phyloP scores from a whole-genome alignment of 2,329 filamentous ascomycete species.

The Pseudogymnoascus verrucosus region DNA sequence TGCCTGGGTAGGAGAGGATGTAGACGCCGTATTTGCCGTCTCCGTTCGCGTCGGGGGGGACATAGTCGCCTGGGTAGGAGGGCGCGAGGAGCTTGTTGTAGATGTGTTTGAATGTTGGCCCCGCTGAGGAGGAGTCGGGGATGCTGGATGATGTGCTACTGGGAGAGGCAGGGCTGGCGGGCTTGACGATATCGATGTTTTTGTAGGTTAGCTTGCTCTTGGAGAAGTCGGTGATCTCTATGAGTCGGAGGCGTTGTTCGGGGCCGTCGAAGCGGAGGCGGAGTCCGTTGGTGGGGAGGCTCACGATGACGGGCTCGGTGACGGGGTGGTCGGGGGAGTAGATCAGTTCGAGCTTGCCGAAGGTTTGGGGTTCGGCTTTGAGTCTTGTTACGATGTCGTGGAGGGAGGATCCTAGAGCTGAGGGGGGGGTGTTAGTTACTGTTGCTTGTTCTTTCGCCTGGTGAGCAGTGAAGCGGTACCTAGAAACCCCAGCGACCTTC shows the following conservation, averaged over 20 bases:
- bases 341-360: slow-evolving; percentile 73
- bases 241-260: slow-evolving; percentile 81
- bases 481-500: slow-evolving; percentile 44
- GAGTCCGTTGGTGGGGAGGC: slow-evolving; percentile 76
- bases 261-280: slow-evolving; percentile 88
- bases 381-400: slow-evolving; percentile 82
- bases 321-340: slow-evolving; percentile 73
- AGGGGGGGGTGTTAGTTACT: slow-evolving; percentile 11
- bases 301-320: slow-evolving; percentile 63
- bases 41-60: slow-evolving; percentile 50
- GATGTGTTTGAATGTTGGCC: slow-evolving; percentile 78
- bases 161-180: slow-evolving; percentile 31
- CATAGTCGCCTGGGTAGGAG: slow-evolving; percentile 88
- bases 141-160: slow-evolving; percentile 19
- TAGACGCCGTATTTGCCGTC: slow-evolving; percentile 62
- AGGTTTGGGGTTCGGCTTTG: slow-evolving; percentile 77
- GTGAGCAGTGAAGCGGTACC: slow-evolving; percentile 29
- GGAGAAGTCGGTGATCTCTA: slow-evolving; percentile 86
- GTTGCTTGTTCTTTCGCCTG: neutral
- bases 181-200: slow-evolving; percentile 68
- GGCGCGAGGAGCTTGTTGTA: slow-evolving; percentile 92
- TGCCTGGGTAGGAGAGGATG: slow-evolving; percentile 85
- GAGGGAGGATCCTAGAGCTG: slow-evolving; percentile 82
- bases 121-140: slow-evolving; percentile 35
- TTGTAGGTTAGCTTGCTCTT: slow-evolving; percentile 80